A percentile compares a stretch with the other conserved stretches of the same genome.
Conservation (phyloP, 192 early-diverging fungal species). For the Lobosporangium transversale region DNA sequence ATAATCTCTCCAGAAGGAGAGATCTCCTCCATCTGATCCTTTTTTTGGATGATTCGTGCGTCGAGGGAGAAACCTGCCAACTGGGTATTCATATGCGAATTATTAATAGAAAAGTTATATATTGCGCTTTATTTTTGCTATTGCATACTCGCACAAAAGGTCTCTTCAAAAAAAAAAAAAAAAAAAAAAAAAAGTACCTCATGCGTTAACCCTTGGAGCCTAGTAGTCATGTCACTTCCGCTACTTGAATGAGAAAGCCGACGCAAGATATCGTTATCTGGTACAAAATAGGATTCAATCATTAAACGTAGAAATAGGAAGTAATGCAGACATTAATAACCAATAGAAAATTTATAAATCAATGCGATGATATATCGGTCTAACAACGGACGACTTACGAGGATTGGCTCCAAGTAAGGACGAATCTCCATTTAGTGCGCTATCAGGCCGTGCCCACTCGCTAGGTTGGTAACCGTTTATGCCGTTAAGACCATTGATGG, state of each 20-base stretch:
- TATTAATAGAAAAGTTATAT: background rate
- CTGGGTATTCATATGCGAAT: background rate
- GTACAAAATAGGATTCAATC: background rate
- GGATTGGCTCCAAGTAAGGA: background rate
- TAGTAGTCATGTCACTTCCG: background rate
- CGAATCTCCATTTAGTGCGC: constrained; percentile 4
- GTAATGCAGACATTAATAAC: no score
- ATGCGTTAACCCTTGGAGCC: background rate
- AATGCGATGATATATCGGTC: no score
- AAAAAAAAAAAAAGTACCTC: background rate
- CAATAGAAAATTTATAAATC: no score
- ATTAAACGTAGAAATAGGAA: background rate
- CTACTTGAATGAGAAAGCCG: constrained; percentile 11
- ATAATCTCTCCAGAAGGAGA: constrained; percentile 10
- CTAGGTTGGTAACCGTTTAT: background rate
- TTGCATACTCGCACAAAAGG: no score
- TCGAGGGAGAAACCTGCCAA: constrained; percentile 24
- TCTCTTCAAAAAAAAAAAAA: no score
- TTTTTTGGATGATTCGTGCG: constrained; percentile 50
- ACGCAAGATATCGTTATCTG: background rate
- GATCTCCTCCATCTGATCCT: constrained; percentile 44
- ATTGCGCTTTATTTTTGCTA: no score
- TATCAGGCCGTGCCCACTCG: constrained; percentile 7
- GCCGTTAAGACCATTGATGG: background rate
- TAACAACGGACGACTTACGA: constrained; percentile 25